These are phyloP conservation scores for Pyrus hybrid DNA, from an alignment of 331 rosid genomes.

Conservation along the genomic window DNA sequence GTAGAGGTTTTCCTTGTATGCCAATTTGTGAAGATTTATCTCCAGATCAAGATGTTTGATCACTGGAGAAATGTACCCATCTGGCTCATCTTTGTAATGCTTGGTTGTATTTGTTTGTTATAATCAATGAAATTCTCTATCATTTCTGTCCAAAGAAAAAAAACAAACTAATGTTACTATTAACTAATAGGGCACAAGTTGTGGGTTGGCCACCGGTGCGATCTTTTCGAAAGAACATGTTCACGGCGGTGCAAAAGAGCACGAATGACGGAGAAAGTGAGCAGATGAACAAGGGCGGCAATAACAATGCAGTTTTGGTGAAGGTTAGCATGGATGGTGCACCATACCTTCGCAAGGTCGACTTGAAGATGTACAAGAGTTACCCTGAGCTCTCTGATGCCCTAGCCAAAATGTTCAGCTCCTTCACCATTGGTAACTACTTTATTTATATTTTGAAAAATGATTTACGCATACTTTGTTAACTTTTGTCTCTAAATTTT, in stretches of 20 bases:
- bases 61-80: no score
- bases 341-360: constrained; percentile 91
- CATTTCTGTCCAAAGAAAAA: no score
- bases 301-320: constrained; percentile 34
- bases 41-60: no score
- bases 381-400: constrained; percentile 77
- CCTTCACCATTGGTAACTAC: constrained; percentile 63
- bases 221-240: constrained; percentile 67
- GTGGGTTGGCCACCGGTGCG: constrained; percentile 99
- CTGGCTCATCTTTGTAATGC: no score
- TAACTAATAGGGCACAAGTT: constrained; percentile 56
- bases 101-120: no score
- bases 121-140: no score
- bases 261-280: constrained; percentile 33
- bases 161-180: not conserved
- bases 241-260: constrained; percentile 36
- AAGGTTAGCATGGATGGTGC: constrained; percentile 98
- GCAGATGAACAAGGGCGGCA: constrained; percentile 15
- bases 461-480: not conserved
- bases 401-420: constrained; percentile 69
- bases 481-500: no score
- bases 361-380: constrained; percentile 47
- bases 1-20: no score
- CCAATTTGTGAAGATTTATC: no score
- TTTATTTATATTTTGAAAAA: no score